Conservation (phyloP, 202 grass and related monocot genomes). For the Bolboschoenoplectus hybrid region DNA sequence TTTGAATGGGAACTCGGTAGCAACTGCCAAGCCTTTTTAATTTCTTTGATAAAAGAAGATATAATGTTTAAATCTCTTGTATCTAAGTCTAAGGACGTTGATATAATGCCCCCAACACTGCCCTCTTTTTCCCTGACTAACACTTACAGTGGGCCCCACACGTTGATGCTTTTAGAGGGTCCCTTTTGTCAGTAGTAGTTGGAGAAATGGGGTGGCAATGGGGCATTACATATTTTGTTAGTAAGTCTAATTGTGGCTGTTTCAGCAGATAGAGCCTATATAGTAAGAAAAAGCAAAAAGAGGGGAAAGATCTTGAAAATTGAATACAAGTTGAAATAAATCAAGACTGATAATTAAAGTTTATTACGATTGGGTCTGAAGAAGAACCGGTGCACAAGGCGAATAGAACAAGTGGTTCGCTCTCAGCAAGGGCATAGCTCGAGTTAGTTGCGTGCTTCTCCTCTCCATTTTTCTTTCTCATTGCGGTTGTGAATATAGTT, state of each 20-base stretch:
- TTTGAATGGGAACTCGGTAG: background rate
- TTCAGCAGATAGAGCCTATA: background rate
- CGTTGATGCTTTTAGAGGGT: no score
- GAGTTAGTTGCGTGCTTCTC: constrained; percentile 76
- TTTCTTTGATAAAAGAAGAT: background rate
- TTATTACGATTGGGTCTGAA: constrained; percentile 73
- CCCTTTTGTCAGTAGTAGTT: no score
- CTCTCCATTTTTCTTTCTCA: constrained; percentile 67
- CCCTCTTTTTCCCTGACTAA: no score
- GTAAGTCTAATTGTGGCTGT: background rate
- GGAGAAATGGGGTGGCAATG: no score
- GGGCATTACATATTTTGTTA: no score
- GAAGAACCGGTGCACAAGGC: constrained; percentile 78
- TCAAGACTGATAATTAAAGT: background rate
- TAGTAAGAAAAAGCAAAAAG: background rate
- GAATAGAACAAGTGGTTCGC: constrained; percentile 73
- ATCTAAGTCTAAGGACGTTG: background rate
- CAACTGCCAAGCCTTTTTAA: background rate
- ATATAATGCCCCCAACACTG: no score
- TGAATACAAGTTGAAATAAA: background rate
- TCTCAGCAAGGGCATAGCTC: constrained; percentile 57
- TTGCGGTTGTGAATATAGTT: constrained; percentile 60
- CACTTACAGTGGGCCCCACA: no score
- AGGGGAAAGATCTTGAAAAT: background rate
- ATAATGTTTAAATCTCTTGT: background rate